Evolutionary conservation across 805 yeast species (phyloP).

Genomic region (Starmerella etchellsii): DNA sequence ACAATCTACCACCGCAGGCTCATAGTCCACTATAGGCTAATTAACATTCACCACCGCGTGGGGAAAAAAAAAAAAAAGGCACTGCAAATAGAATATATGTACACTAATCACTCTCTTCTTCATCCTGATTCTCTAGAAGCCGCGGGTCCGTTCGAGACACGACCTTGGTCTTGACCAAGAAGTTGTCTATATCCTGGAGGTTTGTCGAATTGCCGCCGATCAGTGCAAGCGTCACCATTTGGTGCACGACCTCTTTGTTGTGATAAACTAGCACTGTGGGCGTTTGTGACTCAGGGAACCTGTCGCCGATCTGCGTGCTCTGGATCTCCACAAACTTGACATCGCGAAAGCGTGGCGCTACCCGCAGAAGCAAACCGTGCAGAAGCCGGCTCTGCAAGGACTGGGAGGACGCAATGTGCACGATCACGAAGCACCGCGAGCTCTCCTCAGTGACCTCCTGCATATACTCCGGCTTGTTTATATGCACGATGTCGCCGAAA

Average conservation of each 20-base stretch:
- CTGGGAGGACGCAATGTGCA: slow-evolving; percentile 58
- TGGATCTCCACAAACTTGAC: slow-evolving; percentile 84
- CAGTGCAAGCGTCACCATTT: slow-evolving; percentile 64
- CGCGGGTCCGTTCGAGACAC: slow-evolving; percentile 57
- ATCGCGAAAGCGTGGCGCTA: slow-evolving; percentile 63
- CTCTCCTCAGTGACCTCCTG: slow-evolving; percentile 77
- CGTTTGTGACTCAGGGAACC: slow-evolving; percentile 78
- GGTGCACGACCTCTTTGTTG: slow-evolving; percentile 66
- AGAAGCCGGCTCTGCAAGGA: slow-evolving; percentile 60
- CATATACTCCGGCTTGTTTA: slow-evolving; percentile 79
- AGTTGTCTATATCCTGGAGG: slow-evolving; percentile 55
- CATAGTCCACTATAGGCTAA: too few species aligned
- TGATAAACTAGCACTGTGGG: slow-evolving; percentile 81
- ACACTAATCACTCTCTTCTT: slow-evolving; percentile 1
- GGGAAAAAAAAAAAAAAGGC: too few species aligned
- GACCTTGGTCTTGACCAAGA: slow-evolving; percentile 55
- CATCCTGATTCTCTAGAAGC: slow-evolving; percentile 36
- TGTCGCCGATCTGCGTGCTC: slow-evolving; percentile 82
- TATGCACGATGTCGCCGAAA: slow-evolving; percentile 66
- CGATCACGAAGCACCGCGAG: slow-evolving; percentile 44
- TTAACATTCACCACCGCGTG: too few species aligned
- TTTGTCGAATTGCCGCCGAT: slow-evolving; percentile 75
- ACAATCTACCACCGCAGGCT: too few species aligned
- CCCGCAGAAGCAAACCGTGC: slow-evolving; percentile 39
- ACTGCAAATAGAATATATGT: too few species aligned